These are phyloP conservation scores for Allomyces javanicus DNA, from an alignment of 192 early-diverging fungal genomes.

Conservation along the genomic window DNA sequence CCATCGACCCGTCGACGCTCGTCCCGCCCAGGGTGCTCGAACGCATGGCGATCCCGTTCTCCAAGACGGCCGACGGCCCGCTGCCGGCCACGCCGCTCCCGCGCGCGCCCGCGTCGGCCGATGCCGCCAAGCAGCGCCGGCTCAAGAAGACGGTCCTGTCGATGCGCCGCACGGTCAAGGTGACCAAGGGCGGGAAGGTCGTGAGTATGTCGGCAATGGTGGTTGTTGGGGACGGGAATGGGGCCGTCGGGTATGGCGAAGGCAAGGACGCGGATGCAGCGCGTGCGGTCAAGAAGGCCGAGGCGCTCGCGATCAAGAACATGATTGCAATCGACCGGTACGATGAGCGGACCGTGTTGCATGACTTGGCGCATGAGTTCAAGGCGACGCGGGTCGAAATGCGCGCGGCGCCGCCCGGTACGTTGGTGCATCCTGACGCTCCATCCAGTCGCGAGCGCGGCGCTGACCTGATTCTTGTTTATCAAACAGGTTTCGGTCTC, in stretches of 20 bases:
- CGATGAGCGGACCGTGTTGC: constrained; percentile 79
- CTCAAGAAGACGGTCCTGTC: constrained; percentile 51
- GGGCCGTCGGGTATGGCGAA: constrained; percentile 81
- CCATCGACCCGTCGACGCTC: not conserved
- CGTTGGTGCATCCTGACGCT: not conserved
- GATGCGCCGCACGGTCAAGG: constrained; percentile 53
- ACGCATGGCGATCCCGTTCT: not conserved
- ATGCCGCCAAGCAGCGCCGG: constrained; percentile 1
- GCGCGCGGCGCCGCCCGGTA: constrained; percentile 69
- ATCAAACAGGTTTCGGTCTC: constrained; percentile 67
- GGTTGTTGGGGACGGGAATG: constrained; percentile 83
- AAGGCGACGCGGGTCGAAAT: constrained; percentile 63
- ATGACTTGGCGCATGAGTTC: constrained; percentile 75
- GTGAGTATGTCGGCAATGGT: constrained; percentile 76
- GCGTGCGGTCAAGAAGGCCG: constrained; percentile 72
- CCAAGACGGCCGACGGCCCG: not conserved
- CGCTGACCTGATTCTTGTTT: constrained; percentile 1
- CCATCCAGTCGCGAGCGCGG: too few relatives aligned
- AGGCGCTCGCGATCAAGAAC: constrained; percentile 65
- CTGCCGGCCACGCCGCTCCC: not conserved
- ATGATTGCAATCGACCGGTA: constrained; percentile 68
- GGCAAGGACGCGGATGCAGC: constrained; percentile 62
- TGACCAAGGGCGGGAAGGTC: constrained; percentile 60
- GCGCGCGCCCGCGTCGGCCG: not conserved
- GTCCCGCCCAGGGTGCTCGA: not conserved